Evolutionary conservation across 2,329 filamentous ascomycete genomes (phyloP), one percentile per base, ranked within the genome.

Genomic region (Clonostachys solani): DNA sequence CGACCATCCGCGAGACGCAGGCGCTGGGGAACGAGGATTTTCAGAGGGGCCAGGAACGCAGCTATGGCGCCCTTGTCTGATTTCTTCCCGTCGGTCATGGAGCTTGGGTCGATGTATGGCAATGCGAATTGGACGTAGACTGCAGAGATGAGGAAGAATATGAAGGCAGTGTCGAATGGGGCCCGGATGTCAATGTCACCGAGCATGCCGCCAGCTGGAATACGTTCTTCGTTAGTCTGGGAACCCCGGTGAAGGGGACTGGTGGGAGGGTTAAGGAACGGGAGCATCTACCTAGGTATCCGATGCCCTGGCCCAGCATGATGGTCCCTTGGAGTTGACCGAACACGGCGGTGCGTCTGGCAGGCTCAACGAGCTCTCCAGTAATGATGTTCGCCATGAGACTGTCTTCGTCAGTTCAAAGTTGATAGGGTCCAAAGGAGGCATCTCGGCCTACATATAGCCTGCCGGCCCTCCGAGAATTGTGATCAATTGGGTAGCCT

Each of bases 331-430:
- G 81, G 1, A 89, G 65, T 53, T 77, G 71, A 1, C 86, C 86
- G 49, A 89, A 79, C 0, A 84, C 77, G 1, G 74, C 80, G 0
- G 86, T 89, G 4, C 85, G 71, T 46, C 78, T 69, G 17, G 73
- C 66, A 0, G 83, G 76, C 37, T 77, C 70, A 0, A 86, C 79
- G 3, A 86, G 68, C 58, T 88, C 84, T 2, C 83, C 78, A 1
- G 84, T 81, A 41, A 85, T 81, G 12, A 84, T 83, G 54, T 89
- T 89, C 18, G 87, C 69, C 2, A 84, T 77, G 5, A 89, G 72
- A 9, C 69, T 73, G 40, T 2, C 0, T 9, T 5, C 6, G 54
- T 52, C 23, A n/a, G 10, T 5, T 37, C 9, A 16, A 15, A 40
- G 38, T 29, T 2, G 3, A 0, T 2, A 4, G 4, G 7, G 2